These are phyloP conservation scores for Tetraselmis striata DNA, from an alignment of 139 green algal species.

Conservation along the genomic window DNA sequence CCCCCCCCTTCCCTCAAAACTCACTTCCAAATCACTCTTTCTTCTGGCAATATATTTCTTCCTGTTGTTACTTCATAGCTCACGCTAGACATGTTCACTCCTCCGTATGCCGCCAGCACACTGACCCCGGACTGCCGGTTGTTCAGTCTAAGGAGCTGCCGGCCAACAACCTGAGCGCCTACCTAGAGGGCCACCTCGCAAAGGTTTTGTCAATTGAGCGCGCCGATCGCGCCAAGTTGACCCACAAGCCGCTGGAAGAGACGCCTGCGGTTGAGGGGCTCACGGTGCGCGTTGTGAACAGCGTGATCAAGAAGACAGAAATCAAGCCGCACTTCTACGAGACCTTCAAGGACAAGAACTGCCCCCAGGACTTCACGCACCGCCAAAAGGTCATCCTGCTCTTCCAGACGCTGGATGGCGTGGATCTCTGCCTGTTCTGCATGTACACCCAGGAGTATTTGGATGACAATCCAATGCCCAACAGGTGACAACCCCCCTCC, in stretches of 20 bases:
- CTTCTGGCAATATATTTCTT: no score
- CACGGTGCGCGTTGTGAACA: constrained; percentile 93
- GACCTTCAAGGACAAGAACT: constrained; percentile 61
- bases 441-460: constrained; percentile 98
- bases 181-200: constrained; percentile 40
- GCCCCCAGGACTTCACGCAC: constrained; percentile 76
- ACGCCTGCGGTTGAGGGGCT: constrained; percentile 55
- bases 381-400: constrained; percentile 90
- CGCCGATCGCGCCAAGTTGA: constrained; percentile 2
- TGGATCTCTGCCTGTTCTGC: constrained; percentile 91
- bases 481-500: constrained; percentile 37
- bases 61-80: not conserved
- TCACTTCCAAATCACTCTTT: no score
- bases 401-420: constrained; percentile 88
- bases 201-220: constrained; percentile 20
- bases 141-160: constrained; percentile 67
- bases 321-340: constrained; percentile 74
- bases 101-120: no score
- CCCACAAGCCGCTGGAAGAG: constrained; percentile 32
- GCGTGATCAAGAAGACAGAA: constrained; percentile 83
- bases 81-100: not conserved
- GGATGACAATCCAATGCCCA: constrained; percentile 71
- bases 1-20: no score
- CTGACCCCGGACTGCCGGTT: no score
- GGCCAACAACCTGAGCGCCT: constrained; percentile 60